Evolutionary conservation across 2,329 filamentous ascomycete species (phyloP), one percentile per base, ranked within the genome.

Genomic region (Penicillium sp.): DNA sequence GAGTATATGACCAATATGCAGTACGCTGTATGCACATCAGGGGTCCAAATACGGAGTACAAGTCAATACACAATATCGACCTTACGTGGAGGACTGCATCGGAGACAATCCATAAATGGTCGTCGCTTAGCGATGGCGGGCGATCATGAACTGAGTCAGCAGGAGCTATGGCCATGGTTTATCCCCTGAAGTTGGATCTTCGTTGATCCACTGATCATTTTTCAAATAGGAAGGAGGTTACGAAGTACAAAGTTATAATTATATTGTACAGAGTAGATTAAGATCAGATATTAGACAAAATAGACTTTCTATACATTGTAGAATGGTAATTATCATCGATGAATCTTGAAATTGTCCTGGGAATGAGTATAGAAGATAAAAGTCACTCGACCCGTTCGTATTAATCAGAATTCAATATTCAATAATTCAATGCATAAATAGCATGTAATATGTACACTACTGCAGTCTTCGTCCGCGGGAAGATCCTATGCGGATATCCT

Each of bases 101-200:
- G 63, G 62, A 58, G 57, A 36, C 28, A 59, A 45, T 55, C 28
- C 59, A 60, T 48, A 61, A 66, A 62, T 44, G 57, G 50, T 35
- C 44, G n/a, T 57, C 50, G 44, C 50, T 48, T 54, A 57, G 40
- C 35, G 44, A 50, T 42, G 45, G 47, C 37, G 37, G 51, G 37
- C 50, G 55, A 57, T 57, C 55, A 57, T 50, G 28, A 54, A 22
- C 25, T 53, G 44, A 53, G 43, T 51, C 43, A 53, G 33, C 31
- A 2, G 40, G 52, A 70, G 67, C 67, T 70, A 66, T 68, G 67
- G 59, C 67, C 67, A 68, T 59, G 59, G 49, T 60, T 63, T 67
- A 64, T 60, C 57, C 55, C 54, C 36, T 56, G 37, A 49, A 53
- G n/a, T 47, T 38, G 49, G 60, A 58, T 50, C 42, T 44, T 56